Evolutionary conservation across 768 basidiomycete genomes (phyloP).

Genomic region (Suillus lakei): DNA sequence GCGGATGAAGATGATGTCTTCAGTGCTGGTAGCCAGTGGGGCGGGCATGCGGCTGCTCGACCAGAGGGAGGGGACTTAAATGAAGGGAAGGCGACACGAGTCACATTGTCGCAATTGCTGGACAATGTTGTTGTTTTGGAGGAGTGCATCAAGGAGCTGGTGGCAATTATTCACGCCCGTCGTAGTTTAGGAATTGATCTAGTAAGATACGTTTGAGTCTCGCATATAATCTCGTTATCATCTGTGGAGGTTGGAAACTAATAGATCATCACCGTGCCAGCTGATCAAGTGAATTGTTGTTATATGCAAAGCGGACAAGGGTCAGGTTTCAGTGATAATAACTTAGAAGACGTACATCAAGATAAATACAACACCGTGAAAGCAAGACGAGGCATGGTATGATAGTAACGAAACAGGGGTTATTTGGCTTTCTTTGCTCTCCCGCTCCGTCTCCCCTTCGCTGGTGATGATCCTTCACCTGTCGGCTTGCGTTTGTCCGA

Average conservation of each 20-base stretch:
- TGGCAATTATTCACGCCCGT: conserved; percentile 83
- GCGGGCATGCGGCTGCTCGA: conserved; percentile 33
- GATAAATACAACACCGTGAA: neutral
- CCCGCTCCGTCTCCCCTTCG: conserved; percentile 32
- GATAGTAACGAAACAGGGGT: neutral
- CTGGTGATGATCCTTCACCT: conserved; percentile 20
- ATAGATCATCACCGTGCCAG: neutral
- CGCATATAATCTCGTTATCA: neutral
- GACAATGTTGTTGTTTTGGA: conserved; percentile 96
- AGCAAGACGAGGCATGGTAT: neutral
- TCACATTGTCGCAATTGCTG: conserved; percentile 83
- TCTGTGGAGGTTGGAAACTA: neutral
- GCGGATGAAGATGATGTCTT: conserved; percentile 78
- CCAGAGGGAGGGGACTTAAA: conserved; percentile 30
- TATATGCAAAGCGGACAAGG: neutral
- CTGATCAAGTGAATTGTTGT: neutral
- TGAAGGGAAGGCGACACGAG: conserved; percentile 42
- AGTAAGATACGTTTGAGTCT: conserved; percentile 67
- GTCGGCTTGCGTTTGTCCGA: conserved; percentile 46
- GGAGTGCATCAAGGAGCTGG: conserved; percentile 93
- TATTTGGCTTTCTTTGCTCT: conserved; percentile 43
- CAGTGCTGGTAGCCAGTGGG: conserved; percentile 48
- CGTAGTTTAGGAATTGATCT: conserved; percentile 85
- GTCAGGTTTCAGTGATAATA: neutral
- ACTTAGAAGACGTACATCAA: neutral